These are phyloP conservation scores for Cudoniella acicularis DNA, from an alignment of 495 filamentous ascomycete species.

Conservation along the genomic window DNA sequence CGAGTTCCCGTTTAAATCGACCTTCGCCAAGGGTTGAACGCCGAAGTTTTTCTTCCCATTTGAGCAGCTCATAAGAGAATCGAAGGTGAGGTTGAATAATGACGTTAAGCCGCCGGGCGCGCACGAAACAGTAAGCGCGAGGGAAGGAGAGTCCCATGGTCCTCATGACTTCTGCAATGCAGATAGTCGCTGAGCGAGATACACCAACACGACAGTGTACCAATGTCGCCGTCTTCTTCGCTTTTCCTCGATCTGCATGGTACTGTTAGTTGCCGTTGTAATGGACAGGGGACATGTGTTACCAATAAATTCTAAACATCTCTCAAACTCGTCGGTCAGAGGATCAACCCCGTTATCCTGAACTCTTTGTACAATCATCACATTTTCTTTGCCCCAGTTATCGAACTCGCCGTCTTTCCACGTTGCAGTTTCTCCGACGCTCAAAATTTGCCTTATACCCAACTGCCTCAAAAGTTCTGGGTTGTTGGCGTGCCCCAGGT, in stretches of 20 bases:
- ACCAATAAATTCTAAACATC: slow-evolving; percentile 92
- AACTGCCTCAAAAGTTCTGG: slow-evolving; percentile 72
- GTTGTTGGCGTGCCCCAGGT: slow-evolving; percentile 89
- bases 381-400: slow-evolving; percentile 66
- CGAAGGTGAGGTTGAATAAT: slow-evolving; percentile 61
- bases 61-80: slow-evolving; percentile 71
- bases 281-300: slow-evolving; percentile 26
- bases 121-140: slow-evolving; percentile 92
- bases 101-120: slow-evolving; percentile 75
- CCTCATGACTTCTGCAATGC: slow-evolving; percentile 96
- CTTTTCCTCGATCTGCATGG: slow-evolving; percentile 66
- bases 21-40: slow-evolving; percentile 32
- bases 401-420: slow-evolving; percentile 69
- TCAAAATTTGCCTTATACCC: slow-evolving; percentile 83
- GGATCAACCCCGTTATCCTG: slow-evolving; percentile 97
- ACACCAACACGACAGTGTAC: slow-evolving; percentile 97
- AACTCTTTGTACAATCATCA: slow-evolving; percentile 75
- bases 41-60: slow-evolving; percentile 80
- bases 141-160: slow-evolving; percentile 76
- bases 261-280: not conserved
- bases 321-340: slow-evolving; percentile 79
- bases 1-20: slow-evolving; percentile 67
- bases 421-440: slow-evolving; percentile 84
- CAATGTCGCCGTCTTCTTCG: slow-evolving; percentile 75
- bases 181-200: slow-evolving; percentile 91